Evolutionary conservation across 345 rosid species (phyloP), one percentile per base, ranked within the genome.

Genomic region (Laguncularia racemosa): DNA sequence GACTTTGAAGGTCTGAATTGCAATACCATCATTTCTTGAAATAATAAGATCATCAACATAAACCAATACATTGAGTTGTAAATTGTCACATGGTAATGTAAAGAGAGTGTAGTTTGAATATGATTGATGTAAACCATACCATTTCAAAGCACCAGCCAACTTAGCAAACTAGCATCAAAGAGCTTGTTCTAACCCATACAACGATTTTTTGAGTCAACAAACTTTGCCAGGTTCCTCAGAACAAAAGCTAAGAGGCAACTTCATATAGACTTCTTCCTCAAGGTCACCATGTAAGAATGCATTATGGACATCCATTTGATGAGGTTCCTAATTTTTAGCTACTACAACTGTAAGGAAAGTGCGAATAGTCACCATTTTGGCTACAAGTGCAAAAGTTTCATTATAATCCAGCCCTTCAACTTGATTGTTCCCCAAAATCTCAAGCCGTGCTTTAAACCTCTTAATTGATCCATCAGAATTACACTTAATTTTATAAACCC

Each of bases 21-120:
- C 48, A 46, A 9, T 13, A 46, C 48, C 48, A n/a, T 46, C 16
- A 46, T 46, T 46, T 13, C 48, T 9, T 10, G 10, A 43, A 5
- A 48, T 18, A 12, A 59, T 51, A 20, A 61, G 13, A 12, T 57
- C 43, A 46, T 57, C 60, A 14, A 57, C 51, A 19, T 57, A 44
- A 3, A 57, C 43, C 20, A 57, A 50, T 12, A 57, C 43, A 44
- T 46, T 18, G 13, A 57, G 23, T 20, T 44, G 14, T 0, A 46
- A 16, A 16, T 6, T 11, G 4, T 43, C 12, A 45, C 16, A 8
- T 12, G 1, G 45, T 4, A 58, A 44, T 5, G 26, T n/a, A 21
- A 57, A 20, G 18, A 16, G 16, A 14, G 47, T 1, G 12, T 14
- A 28, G 16, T 46, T n/a, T 13, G 16, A 46, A n/a, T 46, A 46